Base-by-base conservation (phyloP, 1,284 basidiomycete genomes). In the Phylloboletellus chloephorus region DNA sequence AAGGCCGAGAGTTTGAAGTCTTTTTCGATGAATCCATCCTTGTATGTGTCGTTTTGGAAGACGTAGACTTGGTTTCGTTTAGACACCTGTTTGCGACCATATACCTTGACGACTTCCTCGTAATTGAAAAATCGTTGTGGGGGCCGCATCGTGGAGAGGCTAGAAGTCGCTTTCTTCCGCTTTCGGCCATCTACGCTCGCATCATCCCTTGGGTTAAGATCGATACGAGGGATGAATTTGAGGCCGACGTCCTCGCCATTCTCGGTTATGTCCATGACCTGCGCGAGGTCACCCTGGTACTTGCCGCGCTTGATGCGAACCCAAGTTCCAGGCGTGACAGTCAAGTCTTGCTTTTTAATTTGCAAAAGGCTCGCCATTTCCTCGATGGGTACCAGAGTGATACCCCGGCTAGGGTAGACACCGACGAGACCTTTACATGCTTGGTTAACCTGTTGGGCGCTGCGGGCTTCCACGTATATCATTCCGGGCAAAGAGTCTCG, bases 301-400 rank as follows among this genome's bases (percentile, higher is more conserved):
- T 91, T 95, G 37, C 94, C 94, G 39, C 93, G 82, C 58, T 85
- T 87, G 63, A 98, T 83, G 40, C 96, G 87, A 9, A 98, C 93
- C 96, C 95, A 98, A 54, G 82, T 88, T 23, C 92, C 92, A 2
- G 83, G 81, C 13, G 80, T 81, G 33, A 98, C 78, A 1, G 87
- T 87, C 41, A 87, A 70, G 51, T 93, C 89, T 58, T 93, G 88
- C 68, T 95, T 94, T 71, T 94, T 96, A 56, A 97, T 96, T 61
- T 91, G 90, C 51, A 98, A 74, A 23, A 98, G 70, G 49, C 90
- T 92, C 5, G 94, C 91, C 95, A 98, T 98, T 71, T 99, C 95
- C 53, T 97, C 91, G 49, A 98, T 94, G 7, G 94, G 94, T 1
- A 98, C 92, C 28, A 98, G 78, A 29, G 79, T 76, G 48, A 93